Percentiles rank a stretch among this genome's conserved stretches.
These are phyloP conservation scores for Cercospora sesami DNA, from an alignment of 2,329 filamentous ascomycete species.

Conservation along the genomic window DNA sequence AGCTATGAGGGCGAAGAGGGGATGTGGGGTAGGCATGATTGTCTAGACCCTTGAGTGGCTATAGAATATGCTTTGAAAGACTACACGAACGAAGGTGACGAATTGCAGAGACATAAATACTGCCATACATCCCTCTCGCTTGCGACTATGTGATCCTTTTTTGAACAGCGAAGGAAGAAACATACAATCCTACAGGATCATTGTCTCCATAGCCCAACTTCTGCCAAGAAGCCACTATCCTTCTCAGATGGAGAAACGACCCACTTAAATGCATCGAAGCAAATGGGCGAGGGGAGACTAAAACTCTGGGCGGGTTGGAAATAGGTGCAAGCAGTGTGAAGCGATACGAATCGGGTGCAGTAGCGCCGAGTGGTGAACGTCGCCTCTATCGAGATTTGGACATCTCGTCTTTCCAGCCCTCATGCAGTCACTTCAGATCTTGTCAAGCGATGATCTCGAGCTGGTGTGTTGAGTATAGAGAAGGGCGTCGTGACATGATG, in stretches of 20 bases:
- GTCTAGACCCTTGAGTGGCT: not conserved
- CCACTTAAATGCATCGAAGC: not conserved
- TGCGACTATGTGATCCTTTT: not conserved
- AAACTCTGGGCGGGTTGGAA: not conserved
- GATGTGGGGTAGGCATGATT: not conserved
- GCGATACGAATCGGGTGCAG: not conserved
- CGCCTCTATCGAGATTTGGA: not conserved
- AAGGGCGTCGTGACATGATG: not conserved
- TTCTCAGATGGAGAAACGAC: not conserved
- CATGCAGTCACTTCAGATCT: not conserved
- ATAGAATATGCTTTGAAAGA: not conserved
- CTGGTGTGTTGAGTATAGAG: not conserved
- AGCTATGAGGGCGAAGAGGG: not conserved
- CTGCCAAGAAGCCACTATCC: not conserved
- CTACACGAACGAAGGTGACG: not conserved
- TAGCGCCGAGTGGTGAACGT: not conserved
- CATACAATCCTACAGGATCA: conserved; percentile 1
- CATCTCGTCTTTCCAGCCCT: not conserved
- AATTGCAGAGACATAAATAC: not conserved
- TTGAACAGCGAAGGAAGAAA: not conserved
- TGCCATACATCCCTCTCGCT: not conserved
- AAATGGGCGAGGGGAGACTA: not conserved
- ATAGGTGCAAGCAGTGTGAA: not conserved
- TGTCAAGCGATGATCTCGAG: not conserved
- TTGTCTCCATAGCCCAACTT: not conserved